Percentiles rank a stretch among this genome's conserved stretches.
These are phyloP conservation scores for Fusarium azukiicola DNA, from an alignment of 2,329 filamentous ascomycete genomes.

Conservation along the genomic window DNA sequence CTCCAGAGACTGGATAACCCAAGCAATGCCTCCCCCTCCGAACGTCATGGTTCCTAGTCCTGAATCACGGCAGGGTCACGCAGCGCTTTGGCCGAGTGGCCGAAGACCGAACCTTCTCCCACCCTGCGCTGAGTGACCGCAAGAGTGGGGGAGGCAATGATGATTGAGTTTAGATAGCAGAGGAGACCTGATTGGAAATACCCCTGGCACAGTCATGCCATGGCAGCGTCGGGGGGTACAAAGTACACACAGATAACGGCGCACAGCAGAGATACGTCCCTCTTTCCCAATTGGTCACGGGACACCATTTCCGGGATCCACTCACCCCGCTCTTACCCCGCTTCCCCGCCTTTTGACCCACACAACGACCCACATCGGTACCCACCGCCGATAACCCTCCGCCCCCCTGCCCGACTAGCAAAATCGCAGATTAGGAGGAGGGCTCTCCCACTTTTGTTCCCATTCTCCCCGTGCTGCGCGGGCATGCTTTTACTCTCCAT, in stretches of 20 bases:
- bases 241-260: slow-evolving; percentile 11
- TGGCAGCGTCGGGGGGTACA: neutral
- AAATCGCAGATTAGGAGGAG: slow-evolving; percentile 9
- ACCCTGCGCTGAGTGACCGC: neutral
- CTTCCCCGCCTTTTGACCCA: slow-evolving; percentile 3
- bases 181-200: slow-evolving; percentile 12
- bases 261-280: neutral
- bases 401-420: neutral
- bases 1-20: neutral
- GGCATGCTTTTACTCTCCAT: slow-evolving; percentile 2
- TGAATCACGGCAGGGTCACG: slow-evolving; percentile 1
- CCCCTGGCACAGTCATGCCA: slow-evolving; percentile 6
- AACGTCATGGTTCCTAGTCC: slow-evolving; percentile 4
- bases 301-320: slow-evolving; percentile 3
- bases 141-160: slow-evolving; percentile 17
- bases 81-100: slow-evolving; percentile 9
- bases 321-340: slow-evolving; percentile 5
- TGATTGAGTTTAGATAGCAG: slow-evolving; percentile 5
- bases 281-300: neutral
- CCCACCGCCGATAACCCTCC: slow-evolving; percentile 1
- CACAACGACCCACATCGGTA: neutral
- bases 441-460: slow-evolving; percentile 19
- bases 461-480: neutral
- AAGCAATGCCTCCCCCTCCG: neutral
- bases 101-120: slow-evolving; percentile 12